Base-by-base conservation (phyloP, 1,284 basidiomycete species). In the Somion occarium region DNA sequence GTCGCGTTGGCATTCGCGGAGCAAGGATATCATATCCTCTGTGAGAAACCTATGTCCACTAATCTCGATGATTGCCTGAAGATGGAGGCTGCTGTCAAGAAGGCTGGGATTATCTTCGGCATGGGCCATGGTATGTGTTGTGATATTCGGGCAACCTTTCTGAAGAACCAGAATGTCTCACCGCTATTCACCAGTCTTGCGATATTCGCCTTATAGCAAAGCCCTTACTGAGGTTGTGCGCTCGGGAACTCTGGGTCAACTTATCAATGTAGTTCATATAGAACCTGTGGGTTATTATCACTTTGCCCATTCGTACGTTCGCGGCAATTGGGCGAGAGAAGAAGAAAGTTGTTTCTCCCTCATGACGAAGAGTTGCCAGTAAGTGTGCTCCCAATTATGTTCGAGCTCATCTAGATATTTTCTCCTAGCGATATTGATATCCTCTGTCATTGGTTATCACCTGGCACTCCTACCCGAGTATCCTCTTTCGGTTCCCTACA, bases 321-420 rank as follows among this genome's bases (percentile, higher is more conserved):
- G 91, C 37, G 91, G 91, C 5, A 85, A 85, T 63, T 94, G 91
- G 91, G 67, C 72, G 5, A 81, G 73, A 39, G 88, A 93, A 64
- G 67, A 72, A 1, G 71, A 77, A 7, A 85, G 86, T 56, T 85
- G 82, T 19, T 93, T 93, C 64, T 82, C 86, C 9, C 76, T 94
- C 44, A 84, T 94, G 85, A 85, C 90, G 11, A 94, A 94, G 73
- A 84, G 83, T 59, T 93, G 87, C 78, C 91, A 94, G 89, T 91
- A 59, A 41, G 72, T n/a, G 7, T 34, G 15, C 30, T 15, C 15
- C 30, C 15, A 34, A 7, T 34, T 34, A 34, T 15, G 7, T 34
- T 34, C 15, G n/a, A 34, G 15, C 30, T 7, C 30, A 34, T 34
- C n/a, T n/a, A n/a, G 25, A 15, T 25, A 11, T 13, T 48, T 46